phyloP scores from a whole-genome alignment of 108 stramenopile species.

The Discostella pseudostelligera region DNA sequence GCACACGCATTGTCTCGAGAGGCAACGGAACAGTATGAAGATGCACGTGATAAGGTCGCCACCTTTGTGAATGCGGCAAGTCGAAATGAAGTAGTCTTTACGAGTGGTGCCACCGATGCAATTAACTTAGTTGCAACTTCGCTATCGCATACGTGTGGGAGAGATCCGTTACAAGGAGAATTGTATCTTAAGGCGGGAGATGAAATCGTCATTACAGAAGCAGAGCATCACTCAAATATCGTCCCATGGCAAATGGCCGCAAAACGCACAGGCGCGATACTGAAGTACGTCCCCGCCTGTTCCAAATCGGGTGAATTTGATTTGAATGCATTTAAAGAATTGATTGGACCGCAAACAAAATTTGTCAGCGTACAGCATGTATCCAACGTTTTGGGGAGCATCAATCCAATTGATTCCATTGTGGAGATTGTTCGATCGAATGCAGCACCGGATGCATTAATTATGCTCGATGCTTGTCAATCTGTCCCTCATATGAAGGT shows the following conservation, averaged over 20 bases:
- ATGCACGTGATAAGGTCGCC: slow-evolving; percentile 78
- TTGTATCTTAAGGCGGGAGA: slow-evolving; percentile 60
- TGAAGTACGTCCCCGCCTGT: slow-evolving; percentile 75
- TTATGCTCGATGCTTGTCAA: slow-evolving; percentile 95
- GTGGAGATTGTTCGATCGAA: slow-evolving; percentile 67
- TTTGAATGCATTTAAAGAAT: slow-evolving; percentile 50
- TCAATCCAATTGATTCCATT: slow-evolving; percentile 86
- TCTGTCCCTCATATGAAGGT: slow-evolving; percentile 90
- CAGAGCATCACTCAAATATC: slow-evolving; percentile 96
- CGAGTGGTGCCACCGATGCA: slow-evolving; percentile 91
- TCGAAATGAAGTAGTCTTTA: slow-evolving; percentile 90
- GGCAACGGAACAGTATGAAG: slow-evolving; percentile 90
- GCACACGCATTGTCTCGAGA: slow-evolving; percentile 84
- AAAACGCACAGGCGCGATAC: slow-evolving; percentile 55
- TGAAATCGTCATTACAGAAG: slow-evolving; percentile 87
- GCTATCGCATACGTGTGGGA: slow-evolving; percentile 56
- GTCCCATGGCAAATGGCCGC: slow-evolving; percentile 95
- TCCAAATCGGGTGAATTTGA: slow-evolving; percentile 62
- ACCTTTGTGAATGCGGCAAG: slow-evolving; percentile 76
- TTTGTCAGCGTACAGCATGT: slow-evolving; percentile 90
- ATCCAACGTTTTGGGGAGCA: slow-evolving; percentile 85
- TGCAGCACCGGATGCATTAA: slow-evolving; percentile 58
- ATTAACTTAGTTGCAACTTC: slow-evolving; percentile 87
- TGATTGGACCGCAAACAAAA: slow-evolving; percentile 74
- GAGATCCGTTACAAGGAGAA: slow-evolving; percentile 33